A percentile compares a stretch with the other conserved stretches of the same genome.
phyloP scores from a whole-genome alignment of 1,284 basidiomycete genomes.

The Puccinia brachypodii region DNA sequence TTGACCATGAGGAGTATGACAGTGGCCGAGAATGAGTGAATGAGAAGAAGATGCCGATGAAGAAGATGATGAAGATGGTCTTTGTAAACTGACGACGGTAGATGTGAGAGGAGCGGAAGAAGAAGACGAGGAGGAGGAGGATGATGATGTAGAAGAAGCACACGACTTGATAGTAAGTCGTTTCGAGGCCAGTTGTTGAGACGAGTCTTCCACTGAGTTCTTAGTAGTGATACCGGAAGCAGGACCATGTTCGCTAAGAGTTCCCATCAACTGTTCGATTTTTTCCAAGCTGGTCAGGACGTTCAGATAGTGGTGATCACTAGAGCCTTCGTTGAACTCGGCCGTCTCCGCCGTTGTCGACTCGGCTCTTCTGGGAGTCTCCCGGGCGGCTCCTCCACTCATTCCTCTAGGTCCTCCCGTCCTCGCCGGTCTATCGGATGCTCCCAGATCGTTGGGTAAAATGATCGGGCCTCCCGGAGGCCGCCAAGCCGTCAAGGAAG shows the following conservation, averaged over 20 bases:
- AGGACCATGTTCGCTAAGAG: background rate
- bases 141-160: background rate
- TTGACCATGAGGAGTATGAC: background rate
- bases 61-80: too few species aligned
- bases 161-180: background rate
- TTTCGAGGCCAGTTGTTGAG: background rate
- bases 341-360: background rate
- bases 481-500: background rate
- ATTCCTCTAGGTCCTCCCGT: background rate
- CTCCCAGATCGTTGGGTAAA: background rate
- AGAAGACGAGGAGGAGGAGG: background rate
- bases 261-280: constrained; percentile 7
- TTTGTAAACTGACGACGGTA: too few species aligned
- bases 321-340: background rate
- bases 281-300: constrained; percentile 7
- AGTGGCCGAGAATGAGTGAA: background rate
- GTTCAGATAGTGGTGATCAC: background rate
- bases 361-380: background rate
- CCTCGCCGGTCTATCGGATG: background rate
- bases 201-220: background rate
- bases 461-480: background rate
- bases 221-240: background rate
- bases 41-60: background rate
- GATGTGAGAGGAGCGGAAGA: background rate
- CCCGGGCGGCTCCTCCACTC: background rate